A percentile compares a stretch with the other conserved stretches of the same genome.
Evolutionary conservation across 2,329 filamentous ascomycete genomes (phyloP).

Genomic region (Pseudopyrenochaeta lycopersici): DNA sequence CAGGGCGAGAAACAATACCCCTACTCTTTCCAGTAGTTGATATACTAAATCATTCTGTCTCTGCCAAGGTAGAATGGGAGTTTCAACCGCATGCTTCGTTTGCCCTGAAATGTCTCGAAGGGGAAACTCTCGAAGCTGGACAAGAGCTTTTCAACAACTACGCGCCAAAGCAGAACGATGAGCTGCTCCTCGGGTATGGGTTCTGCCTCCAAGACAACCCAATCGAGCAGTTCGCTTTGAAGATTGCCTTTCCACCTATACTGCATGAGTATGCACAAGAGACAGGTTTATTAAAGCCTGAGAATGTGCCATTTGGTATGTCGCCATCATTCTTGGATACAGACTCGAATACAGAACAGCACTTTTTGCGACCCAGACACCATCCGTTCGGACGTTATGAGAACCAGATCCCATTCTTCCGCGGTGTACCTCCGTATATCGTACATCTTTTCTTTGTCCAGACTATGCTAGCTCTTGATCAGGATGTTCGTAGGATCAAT

Average conservation of each 20-base stretch:
- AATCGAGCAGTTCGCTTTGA: conserved; percentile 56
- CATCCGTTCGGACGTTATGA: conserved; percentile 47
- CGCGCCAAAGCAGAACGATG: conserved; percentile 62
- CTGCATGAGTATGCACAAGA: conserved; percentile 29
- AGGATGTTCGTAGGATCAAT: conserved; percentile 19
- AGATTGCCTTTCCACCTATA: conserved; percentile 52
- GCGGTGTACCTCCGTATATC: conserved; percentile 45
- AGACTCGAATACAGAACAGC: conserved; percentile 38
- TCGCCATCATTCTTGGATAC: conserved; percentile 24
- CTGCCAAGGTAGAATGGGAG: conserved; percentile 59
- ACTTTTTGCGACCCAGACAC: conserved; percentile 41
- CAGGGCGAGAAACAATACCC: conserved; percentile 37
- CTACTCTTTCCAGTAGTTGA: conserved; percentile 62
- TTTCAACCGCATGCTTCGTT: conserved; percentile 45
- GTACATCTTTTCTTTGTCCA: conserved; percentile 44
- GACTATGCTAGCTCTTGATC: conserved; percentile 29
- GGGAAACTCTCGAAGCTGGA: conserved; percentile 44
- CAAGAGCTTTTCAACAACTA: conserved; percentile 64
- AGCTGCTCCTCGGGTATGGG: conserved; percentile 62
- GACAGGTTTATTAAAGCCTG: conserved; percentile 19
- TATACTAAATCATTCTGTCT: conserved; percentile 58
- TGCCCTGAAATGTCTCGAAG: conserved; percentile 49
- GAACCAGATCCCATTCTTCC: conserved; percentile 38
- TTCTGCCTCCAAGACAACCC: conserved; percentile 60
- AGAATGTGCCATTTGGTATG: conserved; percentile 40